A percentile compares a stretch with the other conserved stretches of the same genome.
These are phyloP conservation scores for Ochetophila trinervis DNA, from an alignment of 306 rosid species.

Conservation along the genomic window DNA sequence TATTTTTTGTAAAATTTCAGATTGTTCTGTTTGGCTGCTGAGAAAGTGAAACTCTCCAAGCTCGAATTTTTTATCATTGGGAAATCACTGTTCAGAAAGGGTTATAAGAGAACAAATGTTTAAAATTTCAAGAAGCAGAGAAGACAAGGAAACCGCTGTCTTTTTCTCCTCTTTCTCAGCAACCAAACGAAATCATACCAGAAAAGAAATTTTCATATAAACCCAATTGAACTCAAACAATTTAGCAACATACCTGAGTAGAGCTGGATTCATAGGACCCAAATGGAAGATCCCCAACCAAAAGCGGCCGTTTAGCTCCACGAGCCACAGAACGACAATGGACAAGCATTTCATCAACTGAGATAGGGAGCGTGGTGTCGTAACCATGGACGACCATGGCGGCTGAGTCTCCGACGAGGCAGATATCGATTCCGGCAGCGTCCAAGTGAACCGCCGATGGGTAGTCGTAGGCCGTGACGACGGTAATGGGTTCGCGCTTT, in stretches of 20 bases:
- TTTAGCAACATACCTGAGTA: constrained; percentile 41
- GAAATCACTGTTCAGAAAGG: neutral
- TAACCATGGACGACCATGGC: constrained; percentile 96
- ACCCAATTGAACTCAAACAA: neutral
- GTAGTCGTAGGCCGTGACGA: constrained; percentile 97
- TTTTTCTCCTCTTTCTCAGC: constrained; percentile 6
- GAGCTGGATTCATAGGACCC: constrained; percentile 73
- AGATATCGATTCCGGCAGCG: constrained; percentile 57
- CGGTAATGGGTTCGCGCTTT: constrained; percentile 58
- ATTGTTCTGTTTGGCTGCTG: neutral
- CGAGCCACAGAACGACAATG: constrained; percentile 87
- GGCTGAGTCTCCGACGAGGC: constrained; percentile 86
- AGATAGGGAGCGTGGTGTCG: constrained; percentile 74
- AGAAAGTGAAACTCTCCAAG: neutral
- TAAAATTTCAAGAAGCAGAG: neutral
- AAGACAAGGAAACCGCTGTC: too few relatives aligned
- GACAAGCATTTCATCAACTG: constrained; percentile 68
- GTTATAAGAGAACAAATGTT: neutral
- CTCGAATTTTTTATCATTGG: neutral
- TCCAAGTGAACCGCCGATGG: constrained; percentile 78
- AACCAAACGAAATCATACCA: constrained; percentile 13
- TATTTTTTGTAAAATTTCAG: neutral
- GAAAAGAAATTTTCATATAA: neutral
- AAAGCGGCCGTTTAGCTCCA: constrained; percentile 72
- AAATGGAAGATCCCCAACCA: constrained; percentile 83